These are phyloP conservation scores for Ballota nigra DNA, from an alignment of 257 asterid species.

Conservation along the genomic window DNA sequence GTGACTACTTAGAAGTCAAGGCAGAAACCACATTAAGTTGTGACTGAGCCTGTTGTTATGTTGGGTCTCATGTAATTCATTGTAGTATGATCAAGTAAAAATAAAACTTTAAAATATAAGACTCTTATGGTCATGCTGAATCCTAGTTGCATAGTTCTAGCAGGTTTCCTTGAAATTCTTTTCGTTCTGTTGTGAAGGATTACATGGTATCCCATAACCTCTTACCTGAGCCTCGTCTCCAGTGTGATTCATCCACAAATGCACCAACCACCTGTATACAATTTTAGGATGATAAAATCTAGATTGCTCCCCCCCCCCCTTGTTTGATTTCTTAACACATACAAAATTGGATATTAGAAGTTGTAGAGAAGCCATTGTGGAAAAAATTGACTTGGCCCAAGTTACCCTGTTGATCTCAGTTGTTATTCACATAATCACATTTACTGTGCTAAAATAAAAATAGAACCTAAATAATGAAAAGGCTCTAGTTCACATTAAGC, in stretches of 20 bases:
- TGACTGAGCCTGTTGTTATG: no score
- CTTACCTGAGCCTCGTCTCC: neutral
- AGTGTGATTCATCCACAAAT: neutral
- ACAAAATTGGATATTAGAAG: neutral
- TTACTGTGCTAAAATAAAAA: neutral
- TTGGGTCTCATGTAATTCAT: neutral
- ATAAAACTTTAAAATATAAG: neutral
- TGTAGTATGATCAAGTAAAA: neutral
- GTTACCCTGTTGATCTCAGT: neutral
- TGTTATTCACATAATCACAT: neutral
- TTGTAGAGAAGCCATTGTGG: neutral
- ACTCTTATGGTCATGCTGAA: neutral
- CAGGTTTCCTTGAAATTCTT: neutral
- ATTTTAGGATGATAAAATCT: neutral
- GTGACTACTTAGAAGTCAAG: neutral
- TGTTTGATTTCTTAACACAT: neutral
- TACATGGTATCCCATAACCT: no score
- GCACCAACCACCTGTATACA: neutral
- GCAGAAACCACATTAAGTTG: neutral
- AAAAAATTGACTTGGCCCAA: neutral
- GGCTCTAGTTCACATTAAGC: neutral
- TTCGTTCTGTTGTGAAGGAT: neutral
- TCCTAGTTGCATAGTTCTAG: neutral
- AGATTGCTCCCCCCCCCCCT: neutral
- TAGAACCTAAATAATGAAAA: neutral